A percentile compares a stretch with the other conserved stretches of the same genome.
Conservation (phyloP, 73 alveolate genomes). For the Diophrys sp. region DNA sequence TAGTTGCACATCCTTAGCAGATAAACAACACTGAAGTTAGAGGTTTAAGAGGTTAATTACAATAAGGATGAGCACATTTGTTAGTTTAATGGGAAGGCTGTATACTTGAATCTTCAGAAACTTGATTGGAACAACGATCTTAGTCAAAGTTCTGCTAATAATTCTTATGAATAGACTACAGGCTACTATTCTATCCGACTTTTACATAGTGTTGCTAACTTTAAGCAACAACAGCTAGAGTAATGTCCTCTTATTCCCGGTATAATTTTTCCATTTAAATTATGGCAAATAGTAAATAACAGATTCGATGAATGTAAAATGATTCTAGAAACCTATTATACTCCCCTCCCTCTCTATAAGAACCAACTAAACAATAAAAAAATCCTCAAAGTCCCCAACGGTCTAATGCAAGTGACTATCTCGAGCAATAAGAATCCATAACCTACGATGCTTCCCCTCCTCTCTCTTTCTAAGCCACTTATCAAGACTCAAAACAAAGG, state of each 20-base stretch:
- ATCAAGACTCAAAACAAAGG: neutral
- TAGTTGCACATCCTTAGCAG: no score
- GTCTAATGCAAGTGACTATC: neutral
- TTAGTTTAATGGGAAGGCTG: no score
- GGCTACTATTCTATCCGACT: no score
- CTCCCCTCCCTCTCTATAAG: constrained; percentile 3
- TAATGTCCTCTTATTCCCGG: no score
- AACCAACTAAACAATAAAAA: constrained; percentile 5
- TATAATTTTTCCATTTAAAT: no score
- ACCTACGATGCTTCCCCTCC: neutral
- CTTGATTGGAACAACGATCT: no score
- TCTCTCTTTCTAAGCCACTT: neutral
- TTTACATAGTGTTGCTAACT: no score
- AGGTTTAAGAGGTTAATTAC: neutral
- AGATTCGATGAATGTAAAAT: neutral
- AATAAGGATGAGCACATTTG: neutral
- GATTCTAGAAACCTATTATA: neutral
- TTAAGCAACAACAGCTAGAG: no score
- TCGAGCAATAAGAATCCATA: neutral
- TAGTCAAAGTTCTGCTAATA: no score
- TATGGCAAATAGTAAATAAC: neutral
- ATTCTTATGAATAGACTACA: no score
- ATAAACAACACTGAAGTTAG: no score
- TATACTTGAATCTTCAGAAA: no score
- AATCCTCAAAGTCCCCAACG: constrained; percentile 1